Conservation (phyloP, 768 basidiomycete species). For the Pisolithus sp. region DNA sequence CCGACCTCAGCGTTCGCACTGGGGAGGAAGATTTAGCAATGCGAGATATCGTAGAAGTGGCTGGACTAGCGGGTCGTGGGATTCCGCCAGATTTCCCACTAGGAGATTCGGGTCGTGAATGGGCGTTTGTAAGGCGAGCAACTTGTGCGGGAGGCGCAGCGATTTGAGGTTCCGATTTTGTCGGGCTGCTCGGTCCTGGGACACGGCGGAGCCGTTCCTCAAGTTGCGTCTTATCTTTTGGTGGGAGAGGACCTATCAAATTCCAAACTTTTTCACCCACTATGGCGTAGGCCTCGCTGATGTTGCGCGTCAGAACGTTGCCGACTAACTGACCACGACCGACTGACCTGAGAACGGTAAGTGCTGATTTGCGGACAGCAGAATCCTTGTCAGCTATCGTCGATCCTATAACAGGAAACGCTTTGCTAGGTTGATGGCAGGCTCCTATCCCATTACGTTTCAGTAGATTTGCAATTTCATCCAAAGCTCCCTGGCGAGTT, state of each 20-base stretch:
- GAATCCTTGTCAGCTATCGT: conserved; percentile 89
- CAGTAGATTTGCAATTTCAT: conserved; percentile 71
- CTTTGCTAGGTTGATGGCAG: conserved; percentile 69
- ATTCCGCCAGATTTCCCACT: conserved; percentile 37
- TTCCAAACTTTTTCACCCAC: conserved; percentile 85
- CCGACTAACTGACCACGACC: conserved; percentile 1
- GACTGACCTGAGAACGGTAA: conserved; percentile 73
- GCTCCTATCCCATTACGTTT: conserved; percentile 78
- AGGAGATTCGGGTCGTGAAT: conserved; percentile 47
- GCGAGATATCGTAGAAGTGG: conserved; percentile 33
- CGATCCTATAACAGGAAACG: conserved; percentile 68
- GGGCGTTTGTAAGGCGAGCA: conserved; percentile 42
- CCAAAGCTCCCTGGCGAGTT: conserved; percentile 80
- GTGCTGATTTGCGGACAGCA: conserved; percentile 79
- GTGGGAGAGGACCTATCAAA: conserved; percentile 63
- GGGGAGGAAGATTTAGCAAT: conserved; percentile 40
- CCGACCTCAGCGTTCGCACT: conserved; percentile 26
- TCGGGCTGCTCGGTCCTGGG: conserved; percentile 52
- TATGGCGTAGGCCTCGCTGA: conserved; percentile 73
- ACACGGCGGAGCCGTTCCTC: conserved; percentile 85
- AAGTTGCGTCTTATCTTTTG: conserved; percentile 88
- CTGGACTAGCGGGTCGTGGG: conserved; percentile 45
- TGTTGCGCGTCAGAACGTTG: conserved; percentile 9
- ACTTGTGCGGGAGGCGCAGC: conserved; percentile 42
- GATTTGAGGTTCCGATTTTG: conserved; percentile 34